Evolutionary conservation across 2,329 filamentous ascomycete species (phyloP), one percentile per base, ranked within the genome.

Genomic region (Onygenales sp.): DNA sequence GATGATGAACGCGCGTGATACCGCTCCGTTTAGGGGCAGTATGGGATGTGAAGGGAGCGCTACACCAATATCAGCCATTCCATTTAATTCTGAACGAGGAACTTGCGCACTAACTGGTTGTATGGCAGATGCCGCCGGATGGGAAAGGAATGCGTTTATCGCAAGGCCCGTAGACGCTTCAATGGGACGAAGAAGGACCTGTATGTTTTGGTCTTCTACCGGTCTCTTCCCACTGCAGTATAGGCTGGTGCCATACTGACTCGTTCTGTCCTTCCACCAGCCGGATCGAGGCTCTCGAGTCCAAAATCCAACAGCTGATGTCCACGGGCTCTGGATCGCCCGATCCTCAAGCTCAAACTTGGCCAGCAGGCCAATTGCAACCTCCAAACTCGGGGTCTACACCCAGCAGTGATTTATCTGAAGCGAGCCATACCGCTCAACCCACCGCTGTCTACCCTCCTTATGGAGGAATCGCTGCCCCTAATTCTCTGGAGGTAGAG

Each of bases 271-370:
- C 21, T 39, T 13, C n/a, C 7, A 3, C 4, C 45, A 69, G 66
- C 17, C 64, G 62, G 31, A 70, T 70, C 39, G 65, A 71, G 51
- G 66, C 66, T 10, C 64, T 72, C 9, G 68, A 71, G 51, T 62
- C 64, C 13, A 58, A 53, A 33, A 42, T 52, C 17, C 43, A 52
- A 14, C 39, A 52, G 32, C 50, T 52, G 14, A 51, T 51, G 49
- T 36, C 9, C 21, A 32, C 49, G 36, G 21, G 21, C 21, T 27
- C 21, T 27, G 17, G 14, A 21, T 36, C 31, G 38, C 9, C 35
- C 21, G 21, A 27, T 27, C 21, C 21, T 27, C 21, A 27, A 27
- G 5, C 21, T 5, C 21, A 27, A 27, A 27, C 21, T 27, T 27
- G 21, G 21, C 21, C 21, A 27, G 5, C 21, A 27, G 5, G 21